Conservation (phyloP, 768 basidiomycete genomes). For the Floccularia luteovirens region DNA sequence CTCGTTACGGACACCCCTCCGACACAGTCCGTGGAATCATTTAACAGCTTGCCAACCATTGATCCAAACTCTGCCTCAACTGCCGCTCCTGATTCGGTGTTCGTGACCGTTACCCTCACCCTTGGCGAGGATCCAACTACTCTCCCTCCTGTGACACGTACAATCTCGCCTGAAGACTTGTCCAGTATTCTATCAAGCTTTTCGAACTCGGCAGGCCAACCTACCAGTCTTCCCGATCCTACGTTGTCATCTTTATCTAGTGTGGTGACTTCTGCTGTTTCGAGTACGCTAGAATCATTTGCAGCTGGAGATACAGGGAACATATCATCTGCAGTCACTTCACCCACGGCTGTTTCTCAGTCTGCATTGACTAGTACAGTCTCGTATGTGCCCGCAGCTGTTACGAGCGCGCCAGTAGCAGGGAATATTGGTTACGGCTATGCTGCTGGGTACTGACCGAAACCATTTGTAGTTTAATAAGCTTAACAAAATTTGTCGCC, state of each 20-base stretch:
- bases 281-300: too few species aligned
- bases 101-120: conserved; percentile 25
- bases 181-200: conserved; percentile 30
- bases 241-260: conserved; percentile 1
- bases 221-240: neutral
- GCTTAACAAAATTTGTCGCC: too few species aligned
- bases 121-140: conserved; percentile 15
- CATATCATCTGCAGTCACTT: neutral
- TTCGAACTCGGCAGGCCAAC: neutral
- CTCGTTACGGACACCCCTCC: neutral
- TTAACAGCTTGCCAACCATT: conserved; percentile 2
- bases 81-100: conserved; percentile 3
- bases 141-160: conserved; percentile 28
- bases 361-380: neutral
- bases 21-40: conserved; percentile 1
- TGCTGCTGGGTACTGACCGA: too few species aligned
- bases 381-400: neutral
- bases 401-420: neutral
- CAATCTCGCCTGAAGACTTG: conserved; percentile 34
- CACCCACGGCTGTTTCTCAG: neutral
- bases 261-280: neutral
- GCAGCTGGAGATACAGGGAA: neutral
- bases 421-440: too few species aligned
- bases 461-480: too few species aligned
- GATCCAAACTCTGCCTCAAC: conserved; percentile 5